Base-by-base conservation (phyloP, 202 grass and related monocot genomes). In the Digitaria exilis region DNA sequence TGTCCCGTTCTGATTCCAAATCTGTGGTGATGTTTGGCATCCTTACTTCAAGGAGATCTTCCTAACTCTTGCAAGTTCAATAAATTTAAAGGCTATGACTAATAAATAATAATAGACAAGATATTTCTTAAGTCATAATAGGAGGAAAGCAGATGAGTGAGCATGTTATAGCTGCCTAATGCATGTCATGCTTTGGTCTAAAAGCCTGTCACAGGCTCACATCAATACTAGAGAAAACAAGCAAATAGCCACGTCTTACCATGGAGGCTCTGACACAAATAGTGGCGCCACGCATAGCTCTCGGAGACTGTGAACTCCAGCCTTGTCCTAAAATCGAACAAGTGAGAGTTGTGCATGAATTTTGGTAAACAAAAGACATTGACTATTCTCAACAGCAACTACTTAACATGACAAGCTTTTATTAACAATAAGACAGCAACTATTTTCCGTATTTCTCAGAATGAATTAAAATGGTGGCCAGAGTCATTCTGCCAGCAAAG, bases 221-320 rank as follows among this genome's bases (percentile, higher is more conserved):
- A 57, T n/a, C 7, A 8, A 57, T 12, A 4, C 54, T 57, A 57
- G 0, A 57, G 3, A 58, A 26, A 62, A 7, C 26, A 75, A 30
- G 26, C 24, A 72, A 2, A 6, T 2, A 48, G n/a, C 67, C 39
- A 9, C 21, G 12, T 68, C 50, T 69, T 83, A 87, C 84, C 26
- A 37, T 78, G 26, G 86, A 78, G 65, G 73, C 73, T 54, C 72
- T 90, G 21, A 62, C 68, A 28, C 52, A 75, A 44, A 79, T 37
- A 13, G 2, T 55, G 65, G 35, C 13, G 32, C 16, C 48, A 2
- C 71, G 73, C 54, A 16, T 90, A 24, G 19, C 8, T n/a, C 44
- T 76, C 8, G 4, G 52, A 24, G 28, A 45, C 12, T 37, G 75
- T 8, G 69, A 87, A 46, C 17, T 43, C 68, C 28, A 60, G 13